Percentiles rank a stretch among this genome's conserved stretches.
These are phyloP conservation scores for Centrapalus pauciflorus DNA, from an alignment of 129 eudicot species.

Conservation along the genomic window DNA sequence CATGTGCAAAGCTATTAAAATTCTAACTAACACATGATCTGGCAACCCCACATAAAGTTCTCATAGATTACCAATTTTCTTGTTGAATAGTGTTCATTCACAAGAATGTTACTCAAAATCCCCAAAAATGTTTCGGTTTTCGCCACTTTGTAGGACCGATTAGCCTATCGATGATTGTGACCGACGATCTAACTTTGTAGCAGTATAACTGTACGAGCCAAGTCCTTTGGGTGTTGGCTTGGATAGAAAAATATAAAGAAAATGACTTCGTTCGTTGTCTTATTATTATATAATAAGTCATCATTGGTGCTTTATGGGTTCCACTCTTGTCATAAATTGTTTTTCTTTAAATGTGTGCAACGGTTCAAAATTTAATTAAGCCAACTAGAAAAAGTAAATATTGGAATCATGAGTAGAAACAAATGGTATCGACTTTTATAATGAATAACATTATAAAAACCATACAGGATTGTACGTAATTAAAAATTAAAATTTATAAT, in stretches of 20 bases:
- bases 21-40: not conserved
- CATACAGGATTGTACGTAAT: no score
- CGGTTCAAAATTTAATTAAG: no score
- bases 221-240: constrained; percentile 10
- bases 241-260: not conserved
- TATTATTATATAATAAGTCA: no score
- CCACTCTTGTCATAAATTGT: no score
- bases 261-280: no score
- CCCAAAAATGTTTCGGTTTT: not conserved
- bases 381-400: no score
- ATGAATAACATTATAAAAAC: no score
- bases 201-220: constrained; percentile 1
- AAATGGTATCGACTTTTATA: no score
- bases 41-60: constrained; percentile 5
- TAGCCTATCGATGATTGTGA: constrained; percentile 1
- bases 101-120: not conserved
- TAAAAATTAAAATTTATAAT: no score
- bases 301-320: no score
- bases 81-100: not conserved
- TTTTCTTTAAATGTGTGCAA: no score
- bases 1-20: constrained; percentile 21
- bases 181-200: not conserved
- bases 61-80: not conserved
- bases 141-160: not conserved
- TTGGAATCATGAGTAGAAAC: no score